Conservation (phyloP, 2,329 filamentous ascomycete genomes). For the Phaeophleospora eucalypticola region DNA sequence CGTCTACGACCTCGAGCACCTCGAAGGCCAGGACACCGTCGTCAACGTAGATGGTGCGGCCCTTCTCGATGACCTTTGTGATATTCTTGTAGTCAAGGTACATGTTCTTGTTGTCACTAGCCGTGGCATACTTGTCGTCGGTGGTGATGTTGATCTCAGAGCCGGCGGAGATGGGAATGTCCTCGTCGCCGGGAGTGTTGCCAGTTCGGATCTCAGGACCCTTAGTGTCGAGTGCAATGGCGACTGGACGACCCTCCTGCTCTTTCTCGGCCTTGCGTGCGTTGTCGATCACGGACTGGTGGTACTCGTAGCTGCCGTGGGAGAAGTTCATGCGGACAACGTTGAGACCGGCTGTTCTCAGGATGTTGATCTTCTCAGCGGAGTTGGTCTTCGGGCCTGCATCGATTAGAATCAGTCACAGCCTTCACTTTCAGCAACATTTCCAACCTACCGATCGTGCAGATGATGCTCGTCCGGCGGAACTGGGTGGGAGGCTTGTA, state of each 20-base stretch:
- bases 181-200: slow-evolving; percentile 65
- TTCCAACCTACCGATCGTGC: slow-evolving; percentile 71
- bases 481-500: slow-evolving; percentile 83
- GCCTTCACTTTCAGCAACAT: neutral
- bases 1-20: slow-evolving; percentile 80
- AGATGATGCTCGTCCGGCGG: slow-evolving; percentile 95
- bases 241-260: slow-evolving; percentile 78
- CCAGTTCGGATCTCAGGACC: slow-evolving; percentile 84
- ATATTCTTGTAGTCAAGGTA: slow-evolving; percentile 99
- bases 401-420: slow-evolving; percentile 1
- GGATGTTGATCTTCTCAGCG: slow-evolving; percentile 90
- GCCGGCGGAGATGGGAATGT: slow-evolving; percentile 78
- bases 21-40: slow-evolving; percentile 97
- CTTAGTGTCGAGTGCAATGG: slow-evolving; percentile 87
- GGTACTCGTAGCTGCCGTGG: slow-evolving; percentile 90
- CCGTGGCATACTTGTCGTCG: slow-evolving; percentile 82
- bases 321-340: slow-evolving; percentile 99
- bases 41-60: slow-evolving; percentile 95
- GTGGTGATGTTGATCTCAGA: slow-evolving; percentile 93
- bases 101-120: slow-evolving; percentile 90
- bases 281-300: slow-evolving; percentile 97
- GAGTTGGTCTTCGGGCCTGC: slow-evolving; percentile 94
- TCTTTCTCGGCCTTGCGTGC: slow-evolving; percentile 77
- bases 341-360: slow-evolving; percentile 84
- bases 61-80: slow-evolving; percentile 89